A percentile compares a stretch with the other conserved stretches of the same genome.
Conservation (phyloP, 1,284 basidiomycete species). For the Ustilago trichophora region DNA sequence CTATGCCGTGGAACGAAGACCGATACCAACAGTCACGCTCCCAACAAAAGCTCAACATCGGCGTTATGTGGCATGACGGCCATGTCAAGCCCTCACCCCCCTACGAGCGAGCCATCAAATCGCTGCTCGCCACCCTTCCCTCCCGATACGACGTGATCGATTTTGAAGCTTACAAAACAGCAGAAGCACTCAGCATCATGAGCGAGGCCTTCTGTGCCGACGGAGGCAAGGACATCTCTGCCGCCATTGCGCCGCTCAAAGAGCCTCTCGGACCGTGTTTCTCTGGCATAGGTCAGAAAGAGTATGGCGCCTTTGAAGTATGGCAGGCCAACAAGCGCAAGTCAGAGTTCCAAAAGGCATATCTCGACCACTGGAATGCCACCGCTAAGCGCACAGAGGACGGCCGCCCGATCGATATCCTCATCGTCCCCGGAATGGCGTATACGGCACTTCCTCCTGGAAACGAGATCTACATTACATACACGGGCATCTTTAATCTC, state of each 20-base stretch:
- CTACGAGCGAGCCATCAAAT: constrained; percentile 65
- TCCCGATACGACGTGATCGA: constrained; percentile 53
- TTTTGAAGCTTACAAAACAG: constrained; percentile 40
- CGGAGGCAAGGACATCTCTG: constrained; percentile 55
- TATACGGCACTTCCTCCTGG: constrained; percentile 72
- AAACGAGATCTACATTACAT: constrained; percentile 67
- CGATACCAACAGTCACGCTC: constrained; percentile 69
- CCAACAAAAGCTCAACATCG: constrained; percentile 50
- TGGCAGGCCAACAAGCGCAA: constrained; percentile 70
- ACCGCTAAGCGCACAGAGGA: constrained; percentile 69
- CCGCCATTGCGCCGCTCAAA: constrained; percentile 43
- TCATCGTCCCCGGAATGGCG: constrained; percentile 73
- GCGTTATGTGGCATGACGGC: constrained; percentile 68
- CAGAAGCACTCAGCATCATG: constrained; percentile 59
- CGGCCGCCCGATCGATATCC: constrained; percentile 73
- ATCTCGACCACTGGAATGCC: constrained; percentile 73
- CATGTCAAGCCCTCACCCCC: constrained; percentile 66
- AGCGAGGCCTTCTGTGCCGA: constrained; percentile 52
- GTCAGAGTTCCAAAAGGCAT: constrained; percentile 70
- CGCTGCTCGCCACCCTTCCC: constrained; percentile 51
- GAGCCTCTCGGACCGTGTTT: constrained; percentile 50
- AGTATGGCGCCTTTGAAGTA: constrained; percentile 69
- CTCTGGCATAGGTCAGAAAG: constrained; percentile 14
- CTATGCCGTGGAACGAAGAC: constrained; percentile 76
- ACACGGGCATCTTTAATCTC: constrained; percentile 71